Percentiles rank a stretch among this genome's conserved stretches.
phyloP scores from a whole-genome alignment of 441 rosid genomes.

The Raphanus hybrid region DNA sequence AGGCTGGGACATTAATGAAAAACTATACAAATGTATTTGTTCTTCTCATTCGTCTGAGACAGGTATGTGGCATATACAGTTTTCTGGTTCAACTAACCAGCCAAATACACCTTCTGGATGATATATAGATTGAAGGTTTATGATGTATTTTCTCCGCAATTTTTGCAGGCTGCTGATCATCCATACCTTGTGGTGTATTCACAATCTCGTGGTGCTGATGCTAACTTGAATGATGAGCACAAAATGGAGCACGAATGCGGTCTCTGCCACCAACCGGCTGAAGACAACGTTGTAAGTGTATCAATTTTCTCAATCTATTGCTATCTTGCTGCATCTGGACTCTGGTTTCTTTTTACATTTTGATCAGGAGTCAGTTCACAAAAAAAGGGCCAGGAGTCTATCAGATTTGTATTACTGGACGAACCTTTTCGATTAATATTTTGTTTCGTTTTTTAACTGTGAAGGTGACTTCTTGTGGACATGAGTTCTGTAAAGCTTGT shows the following conservation, averaged over 20 bases:
- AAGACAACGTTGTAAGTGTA: conserved; percentile 74
- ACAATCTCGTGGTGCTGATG: conserved; percentile 50
- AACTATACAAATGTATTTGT: conserved; percentile 94
- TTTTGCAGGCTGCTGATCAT: conserved; percentile 92
- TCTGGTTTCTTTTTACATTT: neutral
- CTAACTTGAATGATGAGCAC: conserved; percentile 44
- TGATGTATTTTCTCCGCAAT: conserved; percentile 29
- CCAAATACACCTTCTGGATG: conserved; percentile 5
- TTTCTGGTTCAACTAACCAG: conserved; percentile 11
- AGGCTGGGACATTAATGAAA: conserved; percentile 88
- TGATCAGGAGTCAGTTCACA: too few relatives aligned
- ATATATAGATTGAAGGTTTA: conserved; percentile 16
- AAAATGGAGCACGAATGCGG: conserved; percentile 54
- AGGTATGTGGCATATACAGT: conserved; percentile 50
- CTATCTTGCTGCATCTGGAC: neutral
- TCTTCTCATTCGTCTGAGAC: conserved; percentile 94
- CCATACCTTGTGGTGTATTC: conserved; percentile 96
- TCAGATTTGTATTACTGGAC: neutral
- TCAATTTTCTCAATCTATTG: neutral
- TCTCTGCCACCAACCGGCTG: conserved; percentile 80
- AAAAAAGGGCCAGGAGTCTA: neutral
- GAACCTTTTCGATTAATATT: neutral
- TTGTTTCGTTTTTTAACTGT: conserved; percentile 2
- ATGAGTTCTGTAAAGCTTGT: conserved; percentile 89
- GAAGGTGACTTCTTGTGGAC: conserved; percentile 86